Base-by-base conservation (phyloP, 2,329 filamentous ascomycete genomes). In the Berkeleyomyces rouxiae region DNA sequence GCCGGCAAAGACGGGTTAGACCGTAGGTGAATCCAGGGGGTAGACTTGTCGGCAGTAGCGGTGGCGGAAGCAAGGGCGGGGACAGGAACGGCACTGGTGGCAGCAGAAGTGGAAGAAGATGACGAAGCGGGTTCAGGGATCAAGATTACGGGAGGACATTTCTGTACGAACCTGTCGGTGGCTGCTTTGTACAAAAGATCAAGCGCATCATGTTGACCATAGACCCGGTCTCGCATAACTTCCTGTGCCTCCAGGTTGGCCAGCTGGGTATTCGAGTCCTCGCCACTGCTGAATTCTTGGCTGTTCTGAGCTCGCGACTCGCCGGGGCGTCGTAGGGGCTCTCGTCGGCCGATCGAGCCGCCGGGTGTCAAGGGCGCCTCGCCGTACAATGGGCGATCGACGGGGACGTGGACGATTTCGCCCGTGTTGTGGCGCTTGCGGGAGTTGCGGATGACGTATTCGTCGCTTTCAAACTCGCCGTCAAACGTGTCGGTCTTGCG, bases 111-210 rank as follows among this genome's bases (percentile, higher is more conserved):
- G n/a, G 49, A 53, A 6, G 23, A 31, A 36, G 53, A 58, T 16
- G 47, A 51, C 3, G 49, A 53, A 36, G 49, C 33, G n/a, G 10
- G 49, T 36, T 31, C 49, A 36, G 31, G 49, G 13, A 36, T 53
- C 23, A 53, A 59, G 65, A 57, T 63, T 66, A 61, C 44, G 64
- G 63, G 62, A 66, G 40, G 66, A 61, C 61, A 43, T 66, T 53
- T 23, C 9, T 62, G 61, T 66, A 73, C 75, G 69, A 71, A 78
- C 78, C 78, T 82, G 70, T 85, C 80, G 47, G 82, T 85, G 39
- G 83, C 90, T 23, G 91, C 92, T 74, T 95, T 91, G 70, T 95
- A 95, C 13, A 97, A 79, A 63, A 96, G 78, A 72, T 96, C 90
- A 58, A 97, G 79, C 33, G 92, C 92, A 75, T 97, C 92, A 70